phyloP scores from a whole-genome alignment of 495 filamentous ascomycete species.

The Lentithecium fluviatile region DNA sequence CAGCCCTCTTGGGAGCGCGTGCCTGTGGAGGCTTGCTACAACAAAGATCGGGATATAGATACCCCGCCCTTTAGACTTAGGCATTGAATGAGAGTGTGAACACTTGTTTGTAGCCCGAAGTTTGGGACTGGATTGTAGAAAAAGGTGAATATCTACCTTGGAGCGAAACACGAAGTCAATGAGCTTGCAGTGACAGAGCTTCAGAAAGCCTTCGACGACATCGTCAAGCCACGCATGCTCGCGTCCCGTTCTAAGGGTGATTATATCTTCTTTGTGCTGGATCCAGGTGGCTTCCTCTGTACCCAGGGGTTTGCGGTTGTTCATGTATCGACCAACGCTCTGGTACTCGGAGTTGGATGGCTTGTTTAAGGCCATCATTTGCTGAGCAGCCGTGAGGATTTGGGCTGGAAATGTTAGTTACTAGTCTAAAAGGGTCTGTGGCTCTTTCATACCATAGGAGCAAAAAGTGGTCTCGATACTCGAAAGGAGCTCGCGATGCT shows the following conservation, averaged over 20 bases:
- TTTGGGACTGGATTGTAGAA: too few species aligned
- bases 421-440: background rate
- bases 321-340: constrained; percentile 42
- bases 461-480: constrained; percentile 28
- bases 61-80: too few species aligned
- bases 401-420: constrained; percentile 5
- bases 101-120: too few species aligned
- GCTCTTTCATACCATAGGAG: constrained; percentile 28
- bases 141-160: too few species aligned
- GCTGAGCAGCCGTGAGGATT: constrained; percentile 32
- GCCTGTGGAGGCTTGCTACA: too few species aligned
- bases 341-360: constrained; percentile 40
- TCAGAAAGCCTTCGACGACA: constrained; percentile 35
- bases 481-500: constrained; percentile 10
- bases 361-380: constrained; percentile 36
- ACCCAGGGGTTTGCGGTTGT: constrained; percentile 31
- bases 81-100: too few species aligned
- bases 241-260: constrained; percentile 42
- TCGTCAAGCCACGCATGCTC: constrained; percentile 45
- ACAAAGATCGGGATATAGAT: too few species aligned
- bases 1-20: too few species aligned
- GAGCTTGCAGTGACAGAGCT: constrained; percentile 31
- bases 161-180: constrained; percentile 13
- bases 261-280: constrained; percentile 43
- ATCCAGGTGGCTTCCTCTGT: constrained; percentile 39